These are phyloP conservation scores for Emericellopsis atlantica DNA, from an alignment of 2,329 filamentous ascomycete species.

Conservation along the genomic window DNA sequence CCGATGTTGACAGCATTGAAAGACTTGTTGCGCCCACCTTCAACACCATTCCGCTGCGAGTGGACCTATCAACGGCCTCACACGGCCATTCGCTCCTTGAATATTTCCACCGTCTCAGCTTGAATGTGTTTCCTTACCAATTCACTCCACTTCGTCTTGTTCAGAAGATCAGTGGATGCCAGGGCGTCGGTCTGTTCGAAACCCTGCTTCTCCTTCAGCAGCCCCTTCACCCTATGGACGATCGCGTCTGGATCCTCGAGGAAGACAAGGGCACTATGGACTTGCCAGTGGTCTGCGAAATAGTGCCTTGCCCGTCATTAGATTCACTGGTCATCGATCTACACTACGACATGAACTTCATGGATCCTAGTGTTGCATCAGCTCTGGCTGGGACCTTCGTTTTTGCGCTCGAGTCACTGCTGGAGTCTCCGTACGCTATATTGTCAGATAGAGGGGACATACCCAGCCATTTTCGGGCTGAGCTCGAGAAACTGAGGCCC, in stretches of 20 bases:
- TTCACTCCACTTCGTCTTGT: constrained; percentile 63
- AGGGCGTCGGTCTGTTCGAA: constrained; percentile 55
- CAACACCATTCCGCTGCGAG: constrained; percentile 69
- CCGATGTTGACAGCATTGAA: constrained; percentile 53
- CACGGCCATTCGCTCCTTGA: constrained; percentile 30
- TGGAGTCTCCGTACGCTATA: constrained; percentile 14
- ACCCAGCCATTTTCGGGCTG: constrained; percentile 7
- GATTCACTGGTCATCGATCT: constrained; percentile 47
- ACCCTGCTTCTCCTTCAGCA: constrained; percentile 71
- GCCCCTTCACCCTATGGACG: constrained; percentile 40
- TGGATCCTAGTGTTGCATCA: constrained; percentile 13
- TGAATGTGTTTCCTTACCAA: constrained; percentile 53
- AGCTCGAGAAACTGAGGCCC: constrained; percentile 10
- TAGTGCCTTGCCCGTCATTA: constrained; percentile 40
- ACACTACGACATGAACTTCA: constrained; percentile 43
- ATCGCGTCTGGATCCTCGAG: constrained; percentile 40
- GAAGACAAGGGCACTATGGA: constrained; percentile 56
- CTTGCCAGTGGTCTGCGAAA: constrained; percentile 64
- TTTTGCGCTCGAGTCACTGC: constrained; percentile 10
- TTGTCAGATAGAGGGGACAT: constrained; percentile 8
- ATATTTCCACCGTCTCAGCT: constrained; percentile 47
- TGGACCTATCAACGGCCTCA: constrained; percentile 28
- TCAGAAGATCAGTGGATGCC: constrained; percentile 34
- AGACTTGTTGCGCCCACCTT: constrained; percentile 79
- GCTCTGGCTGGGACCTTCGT: constrained; percentile 17